phyloP scores from a whole-genome alignment of 2,329 filamentous ascomycete genomes.

The Cryphonectria radicalis region DNA sequence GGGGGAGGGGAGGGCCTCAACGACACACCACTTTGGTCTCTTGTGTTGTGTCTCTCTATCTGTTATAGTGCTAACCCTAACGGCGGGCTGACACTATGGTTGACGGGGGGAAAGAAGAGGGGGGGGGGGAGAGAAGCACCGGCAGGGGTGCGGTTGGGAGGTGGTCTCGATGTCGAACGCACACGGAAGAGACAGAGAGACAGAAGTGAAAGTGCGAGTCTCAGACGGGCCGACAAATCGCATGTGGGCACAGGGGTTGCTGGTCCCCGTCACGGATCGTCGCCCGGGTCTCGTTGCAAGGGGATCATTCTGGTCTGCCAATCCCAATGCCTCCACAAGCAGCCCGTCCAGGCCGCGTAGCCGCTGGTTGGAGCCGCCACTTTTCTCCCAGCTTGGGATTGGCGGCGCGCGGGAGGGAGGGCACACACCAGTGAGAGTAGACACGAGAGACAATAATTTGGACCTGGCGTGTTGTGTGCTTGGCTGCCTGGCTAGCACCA shows the following conservation, averaged over 20 bases:
- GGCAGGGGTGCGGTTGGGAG: background rate
- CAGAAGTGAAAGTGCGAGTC: background rate
- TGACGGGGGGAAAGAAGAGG: background rate
- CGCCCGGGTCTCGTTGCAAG: slow-evolving; percentile 11
- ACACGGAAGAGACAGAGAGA: background rate
- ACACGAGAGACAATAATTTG: background rate
- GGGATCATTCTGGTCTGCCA: background rate
- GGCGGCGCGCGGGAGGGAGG: background rate
- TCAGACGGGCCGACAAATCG: slow-evolving; percentile 4
- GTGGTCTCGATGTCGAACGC: background rate
- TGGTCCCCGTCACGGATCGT: background rate
- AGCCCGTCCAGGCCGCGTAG: background rate
- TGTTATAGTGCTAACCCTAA: background rate
- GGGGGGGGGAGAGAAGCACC: background rate
- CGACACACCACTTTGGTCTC: background rate
- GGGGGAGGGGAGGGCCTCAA: background rate
- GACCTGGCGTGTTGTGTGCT: background rate
- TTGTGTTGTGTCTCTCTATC: background rate
- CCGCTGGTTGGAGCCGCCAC: background rate
- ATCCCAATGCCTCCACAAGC: background rate
- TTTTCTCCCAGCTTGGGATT: background rate
- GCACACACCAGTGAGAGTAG: background rate
- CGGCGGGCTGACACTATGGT: background rate
- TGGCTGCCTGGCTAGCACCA: background rate
- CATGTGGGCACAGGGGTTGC: slow-evolving; percentile 1